Conservation (phyloP, 257 asterid species). For the Solanum appendiculatum region DNA sequence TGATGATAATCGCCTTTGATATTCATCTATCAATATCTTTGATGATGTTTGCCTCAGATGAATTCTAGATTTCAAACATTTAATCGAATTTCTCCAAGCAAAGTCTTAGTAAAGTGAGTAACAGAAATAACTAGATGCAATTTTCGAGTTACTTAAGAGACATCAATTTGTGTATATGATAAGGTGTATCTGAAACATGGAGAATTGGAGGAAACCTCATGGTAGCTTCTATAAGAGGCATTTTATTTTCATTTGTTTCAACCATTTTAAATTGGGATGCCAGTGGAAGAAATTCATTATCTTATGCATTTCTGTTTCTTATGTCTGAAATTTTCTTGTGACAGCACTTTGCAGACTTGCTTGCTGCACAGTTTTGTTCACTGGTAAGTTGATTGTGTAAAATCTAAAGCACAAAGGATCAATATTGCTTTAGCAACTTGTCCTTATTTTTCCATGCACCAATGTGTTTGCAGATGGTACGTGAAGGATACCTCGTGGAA, state of each 20-base stretch:
- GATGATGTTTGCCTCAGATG: neutral
- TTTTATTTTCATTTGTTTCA: neutral
- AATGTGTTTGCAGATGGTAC: slow-evolving; percentile 51
- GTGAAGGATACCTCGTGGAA: slow-evolving; percentile 62
- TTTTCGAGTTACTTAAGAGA: neutral
- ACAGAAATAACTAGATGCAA: neutral
- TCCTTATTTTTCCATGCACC: neutral
- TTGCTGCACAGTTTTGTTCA: slow-evolving; percentile 67
- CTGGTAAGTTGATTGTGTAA: slow-evolving; percentile 40
- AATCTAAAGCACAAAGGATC: neutral
- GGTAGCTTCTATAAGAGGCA: neutral
- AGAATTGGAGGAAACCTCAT: neutral
- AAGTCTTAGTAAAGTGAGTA: neutral
- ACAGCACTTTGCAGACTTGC: slow-evolving; percentile 93
- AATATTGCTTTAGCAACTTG: neutral
- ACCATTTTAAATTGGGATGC: neutral
- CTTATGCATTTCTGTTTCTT: slow-evolving; percentile 16
- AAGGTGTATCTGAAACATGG: neutral
- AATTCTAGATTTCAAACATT: neutral
- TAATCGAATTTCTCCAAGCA: neutral
- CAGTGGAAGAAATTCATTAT: neutral
- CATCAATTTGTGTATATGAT: neutral
- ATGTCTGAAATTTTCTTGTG: slow-evolving; percentile 8
- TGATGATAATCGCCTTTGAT: neutral
- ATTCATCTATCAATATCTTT: neutral